These are phyloP conservation scores for Coffea canephora DNA, from an alignment of 257 asterid genomes.

Conservation along the genomic window DNA sequence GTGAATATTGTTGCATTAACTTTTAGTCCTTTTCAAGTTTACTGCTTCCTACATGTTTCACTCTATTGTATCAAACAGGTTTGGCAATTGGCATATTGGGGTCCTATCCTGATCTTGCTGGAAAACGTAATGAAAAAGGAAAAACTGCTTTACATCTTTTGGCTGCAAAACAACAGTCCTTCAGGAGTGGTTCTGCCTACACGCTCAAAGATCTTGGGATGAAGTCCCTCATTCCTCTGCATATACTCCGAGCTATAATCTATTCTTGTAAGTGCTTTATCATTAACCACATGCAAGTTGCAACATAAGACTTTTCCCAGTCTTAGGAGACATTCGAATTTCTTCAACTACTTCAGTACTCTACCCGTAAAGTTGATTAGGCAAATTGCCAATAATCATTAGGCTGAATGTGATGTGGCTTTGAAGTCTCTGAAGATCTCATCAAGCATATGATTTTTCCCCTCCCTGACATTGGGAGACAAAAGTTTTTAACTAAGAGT, in stretches of 20 bases:
- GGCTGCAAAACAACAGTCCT: constrained; percentile 2
- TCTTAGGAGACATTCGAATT: too few relatives aligned
- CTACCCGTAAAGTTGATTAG: background rate
- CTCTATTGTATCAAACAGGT: too few relatives aligned
- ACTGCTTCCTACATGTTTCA: too few relatives aligned
- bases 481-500: too few relatives aligned
- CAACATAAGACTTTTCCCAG: background rate
- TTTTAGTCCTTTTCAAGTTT: too few relatives aligned
- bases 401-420: too few relatives aligned
- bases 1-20: too few relatives aligned
- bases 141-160: constrained; percentile 10
- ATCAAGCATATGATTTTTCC: background rate
- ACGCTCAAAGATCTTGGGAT: constrained; percentile 4
- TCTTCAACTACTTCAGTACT: background rate
- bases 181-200: constrained; percentile 11
- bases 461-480: too few relatives aligned
- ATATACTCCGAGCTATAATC: background rate
- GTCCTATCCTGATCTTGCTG: constrained; percentile 11
- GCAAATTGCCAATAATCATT: background rate
- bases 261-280: too few relatives aligned
- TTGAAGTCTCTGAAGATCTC: background rate
- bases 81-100: background rate
- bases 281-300: background rate
- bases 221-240: constrained; percentile 7
- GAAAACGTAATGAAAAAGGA: background rate